Base-by-base conservation (phyloP, 805 yeast genomes). In the Ogataea henricii region DNA sequence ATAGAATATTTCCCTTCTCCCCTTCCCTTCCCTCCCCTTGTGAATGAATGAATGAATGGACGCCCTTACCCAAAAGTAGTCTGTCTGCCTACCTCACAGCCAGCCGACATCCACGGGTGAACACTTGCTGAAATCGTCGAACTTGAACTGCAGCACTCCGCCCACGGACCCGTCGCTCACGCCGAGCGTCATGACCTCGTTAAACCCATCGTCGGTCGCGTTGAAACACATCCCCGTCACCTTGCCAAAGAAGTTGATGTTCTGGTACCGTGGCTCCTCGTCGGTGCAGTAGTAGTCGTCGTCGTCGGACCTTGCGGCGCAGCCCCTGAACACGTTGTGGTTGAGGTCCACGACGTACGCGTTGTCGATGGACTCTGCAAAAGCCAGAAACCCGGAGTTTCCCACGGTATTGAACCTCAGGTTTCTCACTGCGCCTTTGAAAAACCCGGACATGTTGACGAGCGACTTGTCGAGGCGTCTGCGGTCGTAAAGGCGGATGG, bases 341-440 rank as follows among this genome's bases (percentile, higher is more conserved):
- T 52, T 33, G 46, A 76, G 54, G 47, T 72, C 72, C 9, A 81
- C 55, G 2, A 82, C 54, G 10, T 83, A 82, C 6, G 77, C 78
- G 54, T 78, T 79, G 56, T 82, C 87, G 44, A 80, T 68, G 29
- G 81, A 73, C 54, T 82, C 87, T 3, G 82, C 83, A 73, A 82
- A 78, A 10, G 76, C 70, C 8, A 82, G 54, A 49, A 64, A 71
- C 8, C 70, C 68, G 17, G 43, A 37, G 1, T 83, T 33, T 2
- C 84, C 80, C 12, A 60, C 58, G 9, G 64, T 56, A 56, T 78
- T 76, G 57, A 80, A 81, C 51, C 70, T 70, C 49, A 82, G 70
- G 52, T 79, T 77, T 34, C 86, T 60, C 9, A 81, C 73, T 0
- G 85, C 81, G 0, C 80, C 82, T 3, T 51, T 47, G 35, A 55